phyloP scores from a whole-genome alignment of 805 yeast genomes.

The Alloascoidea africana region DNA sequence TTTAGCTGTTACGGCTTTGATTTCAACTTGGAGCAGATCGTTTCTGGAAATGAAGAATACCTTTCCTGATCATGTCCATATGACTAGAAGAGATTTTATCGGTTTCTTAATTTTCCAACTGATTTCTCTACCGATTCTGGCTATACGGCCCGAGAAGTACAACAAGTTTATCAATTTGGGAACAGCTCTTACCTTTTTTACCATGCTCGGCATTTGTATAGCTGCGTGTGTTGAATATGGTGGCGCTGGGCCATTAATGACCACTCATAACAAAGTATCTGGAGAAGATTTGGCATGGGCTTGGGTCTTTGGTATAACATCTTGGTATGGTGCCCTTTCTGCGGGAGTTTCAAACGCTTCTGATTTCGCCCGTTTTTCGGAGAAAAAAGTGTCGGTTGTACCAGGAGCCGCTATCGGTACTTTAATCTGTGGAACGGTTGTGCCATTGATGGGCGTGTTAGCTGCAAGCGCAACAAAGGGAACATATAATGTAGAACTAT shows the following conservation, averaged over 20 bases:
- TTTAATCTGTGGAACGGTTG: slow-evolving; percentile 18
- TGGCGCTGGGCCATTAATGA: slow-evolving; percentile 9
- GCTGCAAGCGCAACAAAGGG: slow-evolving; percentile 25
- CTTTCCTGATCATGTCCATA: slow-evolving; percentile 23
- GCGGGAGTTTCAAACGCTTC: slow-evolving; percentile 24
- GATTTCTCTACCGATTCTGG: slow-evolving; percentile 24
- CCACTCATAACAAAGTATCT: slow-evolving; percentile 12
- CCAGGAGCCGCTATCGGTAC: slow-evolving; percentile 21
- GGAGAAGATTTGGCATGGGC: slow-evolving; percentile 22
- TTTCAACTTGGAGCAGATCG: too few relatives aligned
- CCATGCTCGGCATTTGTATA: slow-evolving; percentile 12
- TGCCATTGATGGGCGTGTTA: slow-evolving; percentile 27
- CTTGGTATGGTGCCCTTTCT: slow-evolving; percentile 25
- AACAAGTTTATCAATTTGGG: slow-evolving; percentile 21
- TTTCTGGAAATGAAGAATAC: slow-evolving; percentile 23
- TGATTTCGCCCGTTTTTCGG: slow-evolving; percentile 26
- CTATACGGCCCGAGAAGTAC: slow-evolving; percentile 14
- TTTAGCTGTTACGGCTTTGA: slow-evolving; percentile 21
- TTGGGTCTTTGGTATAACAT: slow-evolving; percentile 23
- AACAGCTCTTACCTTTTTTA: slow-evolving; percentile 21
- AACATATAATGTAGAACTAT: slow-evolving; percentile 24
- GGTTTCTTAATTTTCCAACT: slow-evolving; percentile 30
- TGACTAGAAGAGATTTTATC: slow-evolving; percentile 23
- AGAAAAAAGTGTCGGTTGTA: slow-evolving; percentile 15
- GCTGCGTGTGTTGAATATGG: slow-evolving; percentile 14